Percentiles rank a stretch among this genome's conserved stretches.
Evolutionary conservation across 179 eudicot species (phyloP).

Genomic region (Silene vulgaris): DNA sequence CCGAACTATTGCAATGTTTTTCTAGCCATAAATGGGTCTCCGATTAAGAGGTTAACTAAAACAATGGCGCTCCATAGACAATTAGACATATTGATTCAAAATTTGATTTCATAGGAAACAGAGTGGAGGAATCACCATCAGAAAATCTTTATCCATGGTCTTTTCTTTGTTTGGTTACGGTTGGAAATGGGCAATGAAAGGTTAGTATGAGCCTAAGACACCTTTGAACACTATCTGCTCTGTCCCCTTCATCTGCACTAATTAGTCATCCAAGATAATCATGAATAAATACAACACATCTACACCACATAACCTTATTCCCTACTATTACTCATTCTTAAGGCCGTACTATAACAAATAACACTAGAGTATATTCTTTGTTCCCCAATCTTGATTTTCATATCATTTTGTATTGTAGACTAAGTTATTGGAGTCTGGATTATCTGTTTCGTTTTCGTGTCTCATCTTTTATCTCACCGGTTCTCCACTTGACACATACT

Average conservation of each 20-base stretch:
- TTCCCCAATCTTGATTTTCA: constrained; percentile 21
- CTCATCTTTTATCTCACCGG: too few species aligned
- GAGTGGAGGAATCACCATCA: constrained; percentile 26
- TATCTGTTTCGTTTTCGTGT: too few species aligned
- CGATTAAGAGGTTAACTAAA: constrained; percentile 11
- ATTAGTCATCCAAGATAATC: constrained; percentile 17
- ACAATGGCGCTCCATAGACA: not conserved
- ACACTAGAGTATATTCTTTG: constrained; percentile 26
- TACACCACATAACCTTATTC: constrained; percentile 8
- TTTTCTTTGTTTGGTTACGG: constrained; percentile 23
- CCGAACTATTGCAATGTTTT: not conserved
- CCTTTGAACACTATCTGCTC: constrained; percentile 15
- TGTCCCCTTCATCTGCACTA: constrained; percentile 19
- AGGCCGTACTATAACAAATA: not conserved
- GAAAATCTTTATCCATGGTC: constrained; percentile 26
- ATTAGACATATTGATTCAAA: constrained; percentile 13
- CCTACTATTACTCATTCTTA: constrained; percentile 3
- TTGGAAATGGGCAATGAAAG: constrained; percentile 13
- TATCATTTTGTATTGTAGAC: not conserved
- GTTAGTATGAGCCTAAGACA: not conserved
- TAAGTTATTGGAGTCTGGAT: too few species aligned
- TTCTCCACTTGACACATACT: too few species aligned
- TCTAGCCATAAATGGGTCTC: constrained; percentile 4
- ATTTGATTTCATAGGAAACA: constrained; percentile 15
- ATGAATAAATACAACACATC: constrained; percentile 8